phyloP scores from a whole-genome alignment of 2,329 filamentous ascomycete species.

The Fusarium siculi region DNA sequence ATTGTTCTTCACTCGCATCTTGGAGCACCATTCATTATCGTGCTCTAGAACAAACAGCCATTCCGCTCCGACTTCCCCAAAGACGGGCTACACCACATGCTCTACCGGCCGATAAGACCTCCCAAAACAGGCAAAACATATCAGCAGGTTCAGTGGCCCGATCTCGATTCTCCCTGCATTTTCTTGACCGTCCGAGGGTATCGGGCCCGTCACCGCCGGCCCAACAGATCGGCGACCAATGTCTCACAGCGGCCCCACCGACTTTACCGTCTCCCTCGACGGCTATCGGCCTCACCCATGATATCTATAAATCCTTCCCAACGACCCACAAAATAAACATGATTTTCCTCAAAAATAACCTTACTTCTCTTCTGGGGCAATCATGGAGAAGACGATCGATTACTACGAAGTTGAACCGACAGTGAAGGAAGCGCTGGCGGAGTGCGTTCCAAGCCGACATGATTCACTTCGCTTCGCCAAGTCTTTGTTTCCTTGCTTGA shows the following conservation, averaged over 20 bases:
- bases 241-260: constrained; percentile 3
- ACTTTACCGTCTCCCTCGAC: constrained; percentile 7
- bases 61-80: not conserved
- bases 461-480: constrained; percentile 1
- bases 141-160: not conserved
- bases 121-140: not conserved
- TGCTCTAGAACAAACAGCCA: not conserved
- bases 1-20: not conserved
- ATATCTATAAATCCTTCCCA: not conserved
- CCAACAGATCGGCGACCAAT: constrained; percentile 15
- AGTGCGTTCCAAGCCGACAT: constrained; percentile 2
- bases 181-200: not conserved
- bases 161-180: not conserved
- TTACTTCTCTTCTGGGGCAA: not conserved
- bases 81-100: too few relatives aligned
- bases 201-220: constrained; percentile 6
- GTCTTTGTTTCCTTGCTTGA: constrained; percentile 4
- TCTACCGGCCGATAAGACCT: not conserved
- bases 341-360: not conserved
- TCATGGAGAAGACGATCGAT: constrained; percentile 7
- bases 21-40: too few relatives aligned
- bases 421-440: not conserved
- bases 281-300: constrained; percentile 16
- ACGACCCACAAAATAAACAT: constrained; percentile 7
- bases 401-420: constrained; percentile 10